phyloP scores from a whole-genome alignment of 129 eudicot genomes.

The Lactuca saligna region DNA sequence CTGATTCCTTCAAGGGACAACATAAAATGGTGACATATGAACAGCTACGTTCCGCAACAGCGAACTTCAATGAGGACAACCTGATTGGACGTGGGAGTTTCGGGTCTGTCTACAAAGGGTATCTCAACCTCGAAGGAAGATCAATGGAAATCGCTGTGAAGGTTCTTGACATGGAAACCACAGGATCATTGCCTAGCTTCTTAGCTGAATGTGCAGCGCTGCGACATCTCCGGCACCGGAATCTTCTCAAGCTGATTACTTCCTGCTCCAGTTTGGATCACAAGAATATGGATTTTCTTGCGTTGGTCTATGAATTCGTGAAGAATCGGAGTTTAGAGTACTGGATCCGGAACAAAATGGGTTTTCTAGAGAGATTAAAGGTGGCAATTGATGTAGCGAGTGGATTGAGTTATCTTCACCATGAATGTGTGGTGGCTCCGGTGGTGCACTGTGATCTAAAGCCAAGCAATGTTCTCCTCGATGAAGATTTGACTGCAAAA shows the following conservation, averaged over 20 bases:
- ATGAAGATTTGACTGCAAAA: conserved; percentile 55
- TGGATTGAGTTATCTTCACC: conserved; percentile 57
- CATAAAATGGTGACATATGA: conserved; percentile 57
- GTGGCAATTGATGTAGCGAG: conserved; percentile 53
- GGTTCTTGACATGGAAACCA: conserved; percentile 38
- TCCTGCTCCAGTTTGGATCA: conserved; percentile 61
- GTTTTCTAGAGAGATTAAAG: conserved; percentile 40
- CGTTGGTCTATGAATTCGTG: conserved; percentile 59
- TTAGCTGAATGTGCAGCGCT: conserved; percentile 61
- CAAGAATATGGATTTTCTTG: conserved; percentile 51
- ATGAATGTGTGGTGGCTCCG: conserved; percentile 55
- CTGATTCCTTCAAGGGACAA: conserved; percentile 36
- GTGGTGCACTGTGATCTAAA: conserved; percentile 77
- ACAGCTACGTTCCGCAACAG: conserved; percentile 56
- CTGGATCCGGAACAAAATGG: conserved; percentile 43
- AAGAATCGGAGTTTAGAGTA: conserved; percentile 65
- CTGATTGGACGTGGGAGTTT: conserved; percentile 64
- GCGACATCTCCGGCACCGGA: conserved; percentile 61
- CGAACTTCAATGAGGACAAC: conserved; percentile 42
- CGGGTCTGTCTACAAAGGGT: conserved; percentile 61
- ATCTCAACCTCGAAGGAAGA: conserved; percentile 28
- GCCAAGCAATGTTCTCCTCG: conserved; percentile 64
- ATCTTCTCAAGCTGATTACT: conserved; percentile 60
- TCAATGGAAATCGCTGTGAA: conserved; percentile 48
- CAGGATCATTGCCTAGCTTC: conserved; percentile 46